Percentiles rank a stretch among this genome's conserved stretches.
These are phyloP conservation scores for Leccinum fallax DNA, from an alignment of 1,284 basidiomycete species.

Conservation along the genomic window DNA sequence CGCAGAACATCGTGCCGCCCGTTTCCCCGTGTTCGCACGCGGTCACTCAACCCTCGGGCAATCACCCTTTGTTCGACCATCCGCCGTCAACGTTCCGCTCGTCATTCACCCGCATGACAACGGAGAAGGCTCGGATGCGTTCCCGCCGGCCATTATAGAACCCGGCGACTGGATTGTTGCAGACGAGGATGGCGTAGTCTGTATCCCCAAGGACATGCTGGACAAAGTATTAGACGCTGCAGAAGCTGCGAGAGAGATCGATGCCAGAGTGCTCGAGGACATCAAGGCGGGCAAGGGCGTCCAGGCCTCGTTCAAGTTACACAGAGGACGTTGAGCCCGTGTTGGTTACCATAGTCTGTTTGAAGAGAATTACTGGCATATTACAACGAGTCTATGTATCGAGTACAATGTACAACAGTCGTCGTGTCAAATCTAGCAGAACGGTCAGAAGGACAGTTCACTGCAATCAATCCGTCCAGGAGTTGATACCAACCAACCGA, in stretches of 20 bases:
- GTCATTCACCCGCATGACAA: constrained; percentile 52
- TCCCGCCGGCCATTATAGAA: constrained; percentile 61
- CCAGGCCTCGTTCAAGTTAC: constrained; percentile 75
- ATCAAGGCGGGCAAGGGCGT: constrained; percentile 77
- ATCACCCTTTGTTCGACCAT: constrained; percentile 83
- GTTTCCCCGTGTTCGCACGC: constrained; percentile 80
- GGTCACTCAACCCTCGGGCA: constrained; percentile 88
- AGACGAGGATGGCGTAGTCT: constrained; percentile 91
- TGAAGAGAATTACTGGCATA: constrained; percentile 12
- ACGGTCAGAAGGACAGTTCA: constrained; percentile 17
- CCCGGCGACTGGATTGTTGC: constrained; percentile 87
- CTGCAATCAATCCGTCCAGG: background rate
- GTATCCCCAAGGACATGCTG: constrained; percentile 64
- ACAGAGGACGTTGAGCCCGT: constrained; percentile 58
- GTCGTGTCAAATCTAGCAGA: constrained; percentile 23
- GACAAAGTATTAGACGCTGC: constrained; percentile 66
- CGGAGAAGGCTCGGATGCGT: constrained; percentile 34
- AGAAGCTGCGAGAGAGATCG: constrained; percentile 62
- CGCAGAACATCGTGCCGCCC: constrained; percentile 67
- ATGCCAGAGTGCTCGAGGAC: constrained; percentile 77
- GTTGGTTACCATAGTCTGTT: background rate
- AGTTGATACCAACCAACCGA: constrained; percentile 9
- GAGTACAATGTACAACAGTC: constrained; percentile 20
- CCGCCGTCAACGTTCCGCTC: constrained; percentile 76
- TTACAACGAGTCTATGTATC: constrained; percentile 24